These are phyloP conservation scores for Botrytis fragariae DNA, from an alignment of 2,329 filamentous ascomycete species.

Conservation along the genomic window DNA sequence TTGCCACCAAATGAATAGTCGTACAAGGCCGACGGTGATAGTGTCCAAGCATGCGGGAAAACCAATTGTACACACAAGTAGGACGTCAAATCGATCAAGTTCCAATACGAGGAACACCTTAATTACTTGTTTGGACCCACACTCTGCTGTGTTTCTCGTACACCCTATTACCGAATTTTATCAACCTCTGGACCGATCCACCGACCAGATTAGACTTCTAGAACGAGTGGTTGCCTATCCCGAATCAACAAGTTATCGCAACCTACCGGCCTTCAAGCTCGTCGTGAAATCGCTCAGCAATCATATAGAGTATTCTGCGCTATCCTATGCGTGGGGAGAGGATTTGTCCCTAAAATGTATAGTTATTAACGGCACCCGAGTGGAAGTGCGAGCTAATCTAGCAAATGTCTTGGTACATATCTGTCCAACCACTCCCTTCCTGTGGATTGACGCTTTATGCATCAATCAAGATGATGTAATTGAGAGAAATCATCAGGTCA, in stretches of 20 bases:
- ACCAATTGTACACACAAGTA: neutral
- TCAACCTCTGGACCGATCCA: neutral
- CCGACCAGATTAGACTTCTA: neutral
- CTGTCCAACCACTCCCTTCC: neutral
- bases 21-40: neutral
- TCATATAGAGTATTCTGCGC: neutral
- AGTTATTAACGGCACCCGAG: neutral
- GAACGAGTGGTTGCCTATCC: fast-evolving
- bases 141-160: neutral
- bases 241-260: neutral
- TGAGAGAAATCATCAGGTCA: neutral
- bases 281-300: neutral
- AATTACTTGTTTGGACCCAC: neutral
- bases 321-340: neutral
- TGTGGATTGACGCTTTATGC: neutral
- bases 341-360: fast-evolving
- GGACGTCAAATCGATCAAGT: neutral
- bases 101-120: fast-evolving
- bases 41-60: neutral
- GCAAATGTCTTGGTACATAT: neutral
- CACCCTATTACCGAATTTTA: neutral
- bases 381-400: neutral
- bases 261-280: neutral
- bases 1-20: fast-evolving
- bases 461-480: neutral